Evolutionary conservation across 495 filamentous ascomycete species (phyloP), one percentile per base, ranked within the genome.

Genomic region (Rhizodiscina lignyota): DNA sequence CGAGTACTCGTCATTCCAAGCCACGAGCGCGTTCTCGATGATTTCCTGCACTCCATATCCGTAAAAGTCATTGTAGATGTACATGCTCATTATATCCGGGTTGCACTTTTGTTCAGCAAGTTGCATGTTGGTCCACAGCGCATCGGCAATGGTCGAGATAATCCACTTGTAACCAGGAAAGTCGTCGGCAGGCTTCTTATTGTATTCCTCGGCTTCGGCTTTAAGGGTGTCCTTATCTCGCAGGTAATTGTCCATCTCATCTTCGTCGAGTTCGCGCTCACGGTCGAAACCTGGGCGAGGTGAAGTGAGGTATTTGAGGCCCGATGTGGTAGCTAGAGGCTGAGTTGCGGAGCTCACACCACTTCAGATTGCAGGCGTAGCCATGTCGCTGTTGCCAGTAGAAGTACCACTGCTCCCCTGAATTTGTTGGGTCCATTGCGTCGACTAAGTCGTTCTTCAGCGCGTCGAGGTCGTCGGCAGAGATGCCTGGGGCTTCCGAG

Each of bases 21-120:
- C 61, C 10, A 58, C 32, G 0, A 66, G 27, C 34, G 38, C 24
- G 39, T 67, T 67, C 34, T 59, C 50, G 10, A 62, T 37, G 5
- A 58, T 35, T 39, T 68, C 62, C 24, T 49, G 19, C 2, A 55
- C 36, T 4, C 60, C 64, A 29, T 54, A 61, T 0, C 53, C 55
- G 20, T 35, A 39, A 19, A 35, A 53, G 29, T 67, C 56, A 31
- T 59, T 61, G 39, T 52, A 60, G 29, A 52, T 53, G 34, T 61
- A 49, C 56, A 66, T 59, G 21, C 36, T 43, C 23, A 59, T 56
- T 12, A 17, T n/a, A 20, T 64, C 60, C 5, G 52, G 62, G 36
- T 56, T 34, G 10, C 61, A 52, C 33, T 58, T 45, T 12, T 45
- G 20, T 6, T 4, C 20, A n/a, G 34, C 15, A 10, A 4, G 3